Evolutionary conservation across 352 stramenopile species (phyloP).

Genomic region (Pythium rhizo-oryzae): DNA sequence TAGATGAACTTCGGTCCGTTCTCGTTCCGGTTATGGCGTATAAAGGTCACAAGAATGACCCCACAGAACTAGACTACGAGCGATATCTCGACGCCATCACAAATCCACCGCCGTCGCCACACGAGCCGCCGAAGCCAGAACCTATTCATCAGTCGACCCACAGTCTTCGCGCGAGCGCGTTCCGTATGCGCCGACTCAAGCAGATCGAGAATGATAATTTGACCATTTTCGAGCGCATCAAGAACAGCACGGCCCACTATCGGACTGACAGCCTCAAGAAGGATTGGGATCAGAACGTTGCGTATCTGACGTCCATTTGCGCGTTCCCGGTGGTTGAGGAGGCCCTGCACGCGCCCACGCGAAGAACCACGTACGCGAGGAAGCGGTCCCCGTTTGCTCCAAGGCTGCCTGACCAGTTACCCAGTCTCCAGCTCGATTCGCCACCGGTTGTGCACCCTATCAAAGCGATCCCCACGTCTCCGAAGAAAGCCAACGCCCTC

Average conservation of each 20-base stretch:
- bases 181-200: constrained; percentile 55
- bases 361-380: constrained; percentile 3
- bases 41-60: constrained; percentile 5
- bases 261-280: constrained; percentile 53
- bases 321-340: constrained; percentile 51
- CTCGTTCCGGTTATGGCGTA: constrained; percentile 35
- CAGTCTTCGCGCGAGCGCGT: constrained; percentile 31
- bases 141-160: constrained; percentile 7
- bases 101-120: not conserved
- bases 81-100: constrained; percentile 27
- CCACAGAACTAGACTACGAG: constrained; percentile 18
- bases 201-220: constrained; percentile 68
- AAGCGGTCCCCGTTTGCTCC: constrained; percentile 24
- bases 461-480: constrained; percentile 56
- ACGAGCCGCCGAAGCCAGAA: constrained; percentile 30
- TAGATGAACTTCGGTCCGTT: constrained; percentile 53
- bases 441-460: constrained; percentile 44
- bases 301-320: constrained; percentile 73
- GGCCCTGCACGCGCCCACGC: constrained; percentile 10
- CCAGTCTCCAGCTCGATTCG: constrained; percentile 17
- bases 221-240: constrained; percentile 59
- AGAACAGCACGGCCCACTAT: constrained; percentile 66
- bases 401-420: constrained; percentile 25
- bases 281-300: constrained; percentile 72
- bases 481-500: constrained; percentile 47